Conservation (phyloP, 768 basidiomycete species). For the Nevesoporus exiguus region DNA sequence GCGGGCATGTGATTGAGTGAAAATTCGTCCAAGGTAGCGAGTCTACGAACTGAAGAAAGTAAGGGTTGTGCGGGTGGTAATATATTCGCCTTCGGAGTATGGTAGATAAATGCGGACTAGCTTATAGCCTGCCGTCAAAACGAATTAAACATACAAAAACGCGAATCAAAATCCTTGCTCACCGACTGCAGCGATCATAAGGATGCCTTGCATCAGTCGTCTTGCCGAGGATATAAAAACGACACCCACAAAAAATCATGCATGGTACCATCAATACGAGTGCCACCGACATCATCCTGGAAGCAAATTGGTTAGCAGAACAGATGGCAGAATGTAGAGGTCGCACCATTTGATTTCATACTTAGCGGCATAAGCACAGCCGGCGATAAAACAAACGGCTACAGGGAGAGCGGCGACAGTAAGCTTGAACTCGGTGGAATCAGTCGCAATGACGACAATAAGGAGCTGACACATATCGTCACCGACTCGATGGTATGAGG, state of each 20-base stretch:
- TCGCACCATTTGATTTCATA: slow-evolving; percentile 76
- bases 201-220: not conserved
- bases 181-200: slow-evolving; percentile 25
- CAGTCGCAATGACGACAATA: slow-evolving; percentile 63
- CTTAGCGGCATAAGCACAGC: slow-evolving; percentile 68
- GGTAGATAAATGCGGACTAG: slow-evolving; percentile 78
- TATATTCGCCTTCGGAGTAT: slow-evolving; percentile 48
- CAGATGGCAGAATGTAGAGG: not conserved
- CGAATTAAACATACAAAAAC: not conserved
- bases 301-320: not conserved
- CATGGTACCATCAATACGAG: slow-evolving; percentile 75
- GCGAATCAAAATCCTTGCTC: slow-evolving; percentile 5
- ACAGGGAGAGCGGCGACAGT: slow-evolving; percentile 83
- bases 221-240: not conserved
- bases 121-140: slow-evolving; percentile 60
- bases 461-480: slow-evolving; percentile 51
- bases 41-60: slow-evolving; percentile 69
- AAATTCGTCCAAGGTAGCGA: not conserved
- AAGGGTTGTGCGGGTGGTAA: slow-evolving; percentile 70
- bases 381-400: slow-evolving; percentile 61
- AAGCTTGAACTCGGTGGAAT: slow-evolving; percentile 74
- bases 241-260: slow-evolving; percentile 65
- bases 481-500: not conserved
- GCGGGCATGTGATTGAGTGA: not conserved
- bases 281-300: slow-evolving; percentile 64